Evolutionary conservation across 441 rosid species (phyloP).

Genomic region (Erodium trifolium): DNA sequence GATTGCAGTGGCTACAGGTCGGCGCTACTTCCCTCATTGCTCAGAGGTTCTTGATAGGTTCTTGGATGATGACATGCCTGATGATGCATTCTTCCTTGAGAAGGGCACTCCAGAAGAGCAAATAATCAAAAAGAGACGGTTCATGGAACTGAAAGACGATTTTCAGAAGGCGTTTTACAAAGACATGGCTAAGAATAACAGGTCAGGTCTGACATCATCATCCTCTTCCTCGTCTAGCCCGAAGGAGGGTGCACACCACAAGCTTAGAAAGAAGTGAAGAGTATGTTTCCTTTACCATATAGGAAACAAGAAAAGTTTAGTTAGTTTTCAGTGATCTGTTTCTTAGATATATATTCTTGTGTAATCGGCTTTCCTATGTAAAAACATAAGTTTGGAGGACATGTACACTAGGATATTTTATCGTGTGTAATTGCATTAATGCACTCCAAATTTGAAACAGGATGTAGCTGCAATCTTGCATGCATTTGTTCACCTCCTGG

Average conservation of each 20-base stretch:
- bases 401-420: too few species aligned
- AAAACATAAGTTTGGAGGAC: neutral
- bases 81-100: constrained; percentile 23
- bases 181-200: constrained; percentile 22
- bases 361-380: neutral
- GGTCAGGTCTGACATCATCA: constrained; percentile 20
- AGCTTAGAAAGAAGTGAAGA: constrained; percentile 14
- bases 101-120: constrained; percentile 26
- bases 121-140: constrained; percentile 23
- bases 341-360: neutral
- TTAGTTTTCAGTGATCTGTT: neutral
- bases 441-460: neutral
- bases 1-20: constrained; percentile 27
- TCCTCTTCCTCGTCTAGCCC: constrained; percentile 19
- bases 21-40: constrained; percentile 28
- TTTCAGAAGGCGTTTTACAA: constrained; percentile 28
- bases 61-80: constrained; percentile 28
- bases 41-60: constrained; percentile 31
- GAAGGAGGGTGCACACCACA: constrained; percentile 7
- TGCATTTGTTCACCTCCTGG: neutral
- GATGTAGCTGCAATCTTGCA: neutral
- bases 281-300: neutral
- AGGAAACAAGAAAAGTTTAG: neutral
- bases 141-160: constrained; percentile 30
- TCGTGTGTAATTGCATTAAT: neutral